Evolutionary conservation across 148 eudicot genomes (phyloP).

Genomic region (Chenopodium formosanum): DNA sequence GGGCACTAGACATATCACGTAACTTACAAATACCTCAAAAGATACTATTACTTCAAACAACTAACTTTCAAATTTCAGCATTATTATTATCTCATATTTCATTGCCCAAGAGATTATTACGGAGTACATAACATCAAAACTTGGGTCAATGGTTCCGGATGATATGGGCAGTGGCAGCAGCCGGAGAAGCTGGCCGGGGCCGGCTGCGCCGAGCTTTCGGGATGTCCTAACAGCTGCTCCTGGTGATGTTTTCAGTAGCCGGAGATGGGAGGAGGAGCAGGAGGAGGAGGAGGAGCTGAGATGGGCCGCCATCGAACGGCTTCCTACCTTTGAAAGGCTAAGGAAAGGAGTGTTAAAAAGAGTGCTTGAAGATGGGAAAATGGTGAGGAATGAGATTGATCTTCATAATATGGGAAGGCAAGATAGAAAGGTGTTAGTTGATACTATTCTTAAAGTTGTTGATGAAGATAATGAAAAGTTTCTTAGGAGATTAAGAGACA

Average conservation of each 20-base stretch:
- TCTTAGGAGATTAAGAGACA: constrained; percentile 37
- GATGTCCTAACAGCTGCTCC: constrained; percentile 19
- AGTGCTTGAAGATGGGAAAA: constrained; percentile 40
- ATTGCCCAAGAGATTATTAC: neutral
- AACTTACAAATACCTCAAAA: constrained; percentile 17
- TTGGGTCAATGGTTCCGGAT: neutral
- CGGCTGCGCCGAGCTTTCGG: constrained; percentile 26
- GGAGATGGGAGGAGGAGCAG: constrained; percentile 19
- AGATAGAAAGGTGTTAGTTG: constrained; percentile 46
- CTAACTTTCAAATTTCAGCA: neutral
- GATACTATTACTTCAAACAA: neutral
- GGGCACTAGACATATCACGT: neutral
- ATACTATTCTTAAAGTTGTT: constrained; percentile 41
- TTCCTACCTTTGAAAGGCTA: constrained; percentile 54
- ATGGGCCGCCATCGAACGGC: constrained; percentile 73
- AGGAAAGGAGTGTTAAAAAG: constrained; percentile 52
- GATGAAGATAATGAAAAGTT: constrained; percentile 54
- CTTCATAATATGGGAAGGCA: constrained; percentile 34
- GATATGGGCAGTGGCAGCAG: constrained; percentile 23
- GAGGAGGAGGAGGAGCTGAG: constrained; percentile 50
- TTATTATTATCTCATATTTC: neutral
- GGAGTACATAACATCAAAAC: neutral
- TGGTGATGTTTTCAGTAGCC: constrained; percentile 30
- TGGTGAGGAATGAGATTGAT: constrained; percentile 41
- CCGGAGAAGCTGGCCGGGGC: constrained; percentile 21